These are phyloP conservation scores for Pseudogymnoascus sp. DNA, from an alignment of 2,329 filamentous ascomycete species.

Conservation along the genomic window DNA sequence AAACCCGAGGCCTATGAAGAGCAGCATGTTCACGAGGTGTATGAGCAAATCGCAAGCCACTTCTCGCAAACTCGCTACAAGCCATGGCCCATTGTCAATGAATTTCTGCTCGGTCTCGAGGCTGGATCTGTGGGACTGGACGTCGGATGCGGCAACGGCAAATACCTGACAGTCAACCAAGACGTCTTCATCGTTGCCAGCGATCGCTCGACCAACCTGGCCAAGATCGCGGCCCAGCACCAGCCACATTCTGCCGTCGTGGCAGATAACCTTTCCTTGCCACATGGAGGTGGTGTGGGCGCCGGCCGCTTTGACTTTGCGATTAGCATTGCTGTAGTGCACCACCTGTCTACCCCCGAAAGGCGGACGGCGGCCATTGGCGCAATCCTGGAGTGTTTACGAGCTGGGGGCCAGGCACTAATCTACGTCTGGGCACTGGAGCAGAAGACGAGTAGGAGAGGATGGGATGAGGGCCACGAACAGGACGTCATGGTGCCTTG, in stretches of 20 bases:
- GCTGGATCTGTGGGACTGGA: conserved; percentile 77
- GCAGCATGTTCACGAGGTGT: conserved; percentile 82
- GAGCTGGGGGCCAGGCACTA: conserved; percentile 55
- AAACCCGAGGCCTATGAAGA: conserved; percentile 60
- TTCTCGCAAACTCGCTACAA: conserved; percentile 72
- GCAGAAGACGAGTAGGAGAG: conserved; percentile 75
- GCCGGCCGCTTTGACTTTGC: conserved; percentile 65
- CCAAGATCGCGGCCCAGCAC: conserved; percentile 39
- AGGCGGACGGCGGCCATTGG: conserved; percentile 65
- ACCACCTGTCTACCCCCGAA: conserved; percentile 75
- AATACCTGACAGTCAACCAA: conserved; percentile 77
- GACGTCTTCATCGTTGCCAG: conserved; percentile 73
- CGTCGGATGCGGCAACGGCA: conserved; percentile 93
- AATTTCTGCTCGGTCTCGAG: conserved; percentile 58
- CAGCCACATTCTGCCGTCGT: conserved; percentile 59
- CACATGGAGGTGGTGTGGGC: conserved; percentile 42
- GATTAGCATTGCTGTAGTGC: conserved; percentile 88
- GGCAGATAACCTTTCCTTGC: conserved; percentile 75
- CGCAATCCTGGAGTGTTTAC: conserved; percentile 60
- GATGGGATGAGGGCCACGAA: conserved; percentile 74
- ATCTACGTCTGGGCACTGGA: conserved; percentile 96
- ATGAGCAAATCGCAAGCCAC: conserved; percentile 77
- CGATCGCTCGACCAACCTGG: conserved; percentile 62
- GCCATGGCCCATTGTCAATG: conserved; percentile 87
- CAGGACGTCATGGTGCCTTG: conserved; percentile 96